Base-by-base conservation (phyloP, 371 early-diverging fungal genomes). In the Mucor mucedo region DNA sequence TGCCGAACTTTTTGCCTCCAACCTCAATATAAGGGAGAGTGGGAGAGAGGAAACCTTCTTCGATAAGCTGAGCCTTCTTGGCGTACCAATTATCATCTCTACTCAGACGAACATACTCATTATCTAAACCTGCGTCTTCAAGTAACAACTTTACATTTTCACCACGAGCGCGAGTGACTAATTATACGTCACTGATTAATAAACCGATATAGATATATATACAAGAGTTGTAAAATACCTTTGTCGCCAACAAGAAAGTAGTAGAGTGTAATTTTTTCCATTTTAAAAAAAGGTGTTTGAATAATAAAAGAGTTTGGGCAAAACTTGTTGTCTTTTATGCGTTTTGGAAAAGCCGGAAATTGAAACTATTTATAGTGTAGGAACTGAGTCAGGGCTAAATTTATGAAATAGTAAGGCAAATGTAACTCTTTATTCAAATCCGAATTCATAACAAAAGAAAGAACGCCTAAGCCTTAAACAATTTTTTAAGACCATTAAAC, bases 21-120 rank as follows among this genome's bases (percentile, higher is more conserved):
- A 65, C 42, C 39, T 72, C 70, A 4, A 75, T 61, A 16, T 45
- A 55, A n/a, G 76, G 76, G 27, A 68, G 27, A 13, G 65, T 67
- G 38, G 40, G 45, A 35, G 63, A 58, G 16, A 38, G 14, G 4
- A 53, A 27, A 10, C 65, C 70, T 48, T 60, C 48, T 9, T 54
- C 35, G 14, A 42, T 9, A 33, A 71, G 14, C 28, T 65, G 30
- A 3, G 40, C 55, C 39, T 67, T 75, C 16, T 52, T 44, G 30
- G 16, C 58, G 3, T 27, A 13, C 53, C 58, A 58, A 4, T 39
- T 14, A n/a, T 44, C 52, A 30, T 50, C 47, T 32, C 10, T 30
- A 6, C 21, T 11, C 2, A 52, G 5, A 35, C 67, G 65, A 33
- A 63, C 11, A 41, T 72, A 75, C 4, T 72, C 72, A 21, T 75